These are phyloP conservation scores for Cicer yamashitae DNA, from an alignment of 306 rosid genomes.

Conservation along the genomic window DNA sequence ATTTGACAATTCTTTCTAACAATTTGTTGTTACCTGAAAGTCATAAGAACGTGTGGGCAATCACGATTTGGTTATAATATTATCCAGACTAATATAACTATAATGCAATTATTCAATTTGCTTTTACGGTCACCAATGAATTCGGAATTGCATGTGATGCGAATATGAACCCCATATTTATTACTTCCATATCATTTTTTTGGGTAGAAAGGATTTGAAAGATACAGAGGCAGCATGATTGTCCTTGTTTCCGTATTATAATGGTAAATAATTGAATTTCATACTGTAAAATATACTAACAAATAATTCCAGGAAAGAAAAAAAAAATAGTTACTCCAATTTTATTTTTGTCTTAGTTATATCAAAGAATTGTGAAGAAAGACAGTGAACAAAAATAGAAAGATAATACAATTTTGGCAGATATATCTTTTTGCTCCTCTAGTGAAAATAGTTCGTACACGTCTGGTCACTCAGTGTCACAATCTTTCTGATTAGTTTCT, in stretches of 20 bases:
- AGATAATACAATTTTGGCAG: conserved; percentile 22
- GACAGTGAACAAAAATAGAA: not conserved
- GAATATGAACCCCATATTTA: conserved; percentile 8
- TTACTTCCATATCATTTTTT: not conserved
- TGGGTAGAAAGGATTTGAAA: conserved; percentile 19
- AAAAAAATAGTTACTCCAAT: not conserved
- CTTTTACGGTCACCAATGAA: not conserved
- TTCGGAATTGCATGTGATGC: conserved; percentile 13
- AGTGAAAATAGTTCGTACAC: not conserved
- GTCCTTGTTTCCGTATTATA: not conserved
- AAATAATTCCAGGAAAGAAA: conserved; percentile 7
- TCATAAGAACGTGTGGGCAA: no score
- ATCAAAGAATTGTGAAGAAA: not conserved
- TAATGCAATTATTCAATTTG: not conserved
- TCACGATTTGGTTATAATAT: no score
- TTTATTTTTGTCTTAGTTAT: not conserved
- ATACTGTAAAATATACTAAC: not conserved
- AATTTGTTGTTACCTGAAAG: no score
- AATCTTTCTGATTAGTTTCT: conserved; percentile 24
- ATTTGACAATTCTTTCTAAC: no score
- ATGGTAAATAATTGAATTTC: conserved; percentile 17
- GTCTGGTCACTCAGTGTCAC: conserved; percentile 42
- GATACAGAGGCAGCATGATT: conserved; percentile 9
- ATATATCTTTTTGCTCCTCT: conserved; percentile 4
- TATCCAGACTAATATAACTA: no score